Percentiles rank a stretch among this genome's conserved stretches.
phyloP scores from a whole-genome alignment of 192 early-diverging fungal genomes.

The Umbelopsis ramanniana region DNA sequence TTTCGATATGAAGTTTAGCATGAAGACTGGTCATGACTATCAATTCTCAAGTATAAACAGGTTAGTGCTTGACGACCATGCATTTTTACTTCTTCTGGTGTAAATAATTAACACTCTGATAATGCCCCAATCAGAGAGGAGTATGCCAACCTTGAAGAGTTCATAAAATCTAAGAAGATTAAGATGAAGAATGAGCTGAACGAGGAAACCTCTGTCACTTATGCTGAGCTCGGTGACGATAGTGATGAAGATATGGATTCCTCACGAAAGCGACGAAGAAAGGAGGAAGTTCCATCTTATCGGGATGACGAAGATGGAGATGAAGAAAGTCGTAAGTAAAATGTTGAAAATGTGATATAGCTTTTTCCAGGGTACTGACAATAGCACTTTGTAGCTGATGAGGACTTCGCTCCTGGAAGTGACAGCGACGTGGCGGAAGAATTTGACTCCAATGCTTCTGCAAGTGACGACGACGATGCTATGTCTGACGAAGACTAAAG shows the following conservation, averaged over 20 bases:
- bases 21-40: conserved; percentile 77
- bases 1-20: conserved; percentile 94
- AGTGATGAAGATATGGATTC: conserved; percentile 54
- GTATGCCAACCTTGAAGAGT: conserved; percentile 79
- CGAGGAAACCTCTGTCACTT: conserved; percentile 49
- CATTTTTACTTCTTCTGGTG: neutral
- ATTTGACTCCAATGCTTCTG: conserved; percentile 64
- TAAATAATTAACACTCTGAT: neutral
- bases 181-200: conserved; percentile 76
- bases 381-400: conserved; percentile 63
- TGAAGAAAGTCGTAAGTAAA: conserved; percentile 65
- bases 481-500: conserved; percentile 33
- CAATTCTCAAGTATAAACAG: conserved; percentile 89
- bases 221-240: conserved; percentile 45
- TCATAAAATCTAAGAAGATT: conserved; percentile 81
- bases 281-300: conserved; percentile 26
- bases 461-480: conserved; percentile 56
- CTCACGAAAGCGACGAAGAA: conserved; percentile 44
- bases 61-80: neutral
- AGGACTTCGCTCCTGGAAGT: conserved; percentile 84
- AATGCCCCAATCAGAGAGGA: conserved; percentile 68
- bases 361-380: neutral
- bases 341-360: neutral
- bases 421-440: conserved; percentile 82
- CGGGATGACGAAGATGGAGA: conserved; percentile 51